Evolutionary conservation across 495 filamentous ascomycete genomes (phyloP).

Genomic region (Mytilinidion resinicola): DNA sequence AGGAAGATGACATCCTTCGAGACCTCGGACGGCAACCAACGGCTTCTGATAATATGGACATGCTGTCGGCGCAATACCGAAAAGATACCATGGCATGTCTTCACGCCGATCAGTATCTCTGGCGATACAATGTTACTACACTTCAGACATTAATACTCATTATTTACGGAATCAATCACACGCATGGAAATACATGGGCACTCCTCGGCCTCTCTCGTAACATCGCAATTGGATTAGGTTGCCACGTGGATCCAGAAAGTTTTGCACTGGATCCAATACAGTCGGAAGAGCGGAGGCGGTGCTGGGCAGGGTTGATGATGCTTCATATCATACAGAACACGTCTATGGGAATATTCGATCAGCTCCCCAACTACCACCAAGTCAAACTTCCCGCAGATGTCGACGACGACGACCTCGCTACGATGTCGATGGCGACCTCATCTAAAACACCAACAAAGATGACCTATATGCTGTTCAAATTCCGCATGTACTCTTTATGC

Average conservation of each 20-base stretch:
- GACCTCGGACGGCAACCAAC: constrained; percentile 42
- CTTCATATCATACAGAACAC: constrained; percentile 43
- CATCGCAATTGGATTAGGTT: constrained; percentile 44
- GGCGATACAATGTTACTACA: constrained; percentile 43
- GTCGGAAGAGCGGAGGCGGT: constrained; percentile 43
- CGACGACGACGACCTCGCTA: background rate
- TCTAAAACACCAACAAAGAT: constrained; percentile 46
- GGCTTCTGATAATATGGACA: constrained; percentile 40
- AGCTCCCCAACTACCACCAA: constrained; percentile 11
- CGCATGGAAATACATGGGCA: constrained; percentile 40
- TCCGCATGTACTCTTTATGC: constrained; percentile 40
- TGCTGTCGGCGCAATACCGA: constrained; percentile 41
- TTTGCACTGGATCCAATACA: constrained; percentile 41
- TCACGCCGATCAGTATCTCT: constrained; percentile 41
- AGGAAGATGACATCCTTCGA: constrained; percentile 40
- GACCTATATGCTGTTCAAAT: constrained; percentile 44
- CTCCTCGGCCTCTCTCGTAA: constrained; percentile 44
- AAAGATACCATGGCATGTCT: constrained; percentile 43
- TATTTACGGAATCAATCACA: constrained; percentile 41
- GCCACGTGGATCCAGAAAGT: constrained; percentile 43
- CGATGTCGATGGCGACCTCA: too few species aligned
- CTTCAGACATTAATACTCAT: constrained; percentile 44
- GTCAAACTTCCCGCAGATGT: constrained; percentile 33
- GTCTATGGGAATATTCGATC: constrained; percentile 25
- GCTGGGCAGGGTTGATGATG: constrained; percentile 44